phyloP scores from a whole-genome alignment of 129 eudicot genomes.

The Saposhnikovia divaricata region DNA sequence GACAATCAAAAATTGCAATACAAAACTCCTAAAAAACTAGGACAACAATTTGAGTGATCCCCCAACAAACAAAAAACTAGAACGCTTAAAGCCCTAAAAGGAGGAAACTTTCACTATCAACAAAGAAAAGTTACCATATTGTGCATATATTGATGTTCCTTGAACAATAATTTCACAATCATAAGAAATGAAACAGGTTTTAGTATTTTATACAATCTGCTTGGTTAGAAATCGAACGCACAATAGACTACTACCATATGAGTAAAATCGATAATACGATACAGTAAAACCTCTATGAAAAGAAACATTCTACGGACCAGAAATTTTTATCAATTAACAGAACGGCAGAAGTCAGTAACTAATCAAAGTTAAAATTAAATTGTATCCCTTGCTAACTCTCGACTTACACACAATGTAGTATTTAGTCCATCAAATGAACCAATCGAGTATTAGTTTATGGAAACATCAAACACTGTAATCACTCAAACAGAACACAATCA shows the following conservation, averaged over 20 bases:
- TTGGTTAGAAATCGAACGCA: neutral
- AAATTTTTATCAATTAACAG: neutral
- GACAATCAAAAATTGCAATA: neutral
- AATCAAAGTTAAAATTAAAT: neutral
- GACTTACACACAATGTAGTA: neutral
- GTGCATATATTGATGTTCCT: neutral
- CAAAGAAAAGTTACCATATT: neutral
- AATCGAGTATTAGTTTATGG: neutral
- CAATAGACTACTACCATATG: neutral
- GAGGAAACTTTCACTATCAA: too few relatives aligned
- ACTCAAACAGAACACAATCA: neutral
- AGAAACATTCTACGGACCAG: too few relatives aligned
- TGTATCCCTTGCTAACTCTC: neutral
- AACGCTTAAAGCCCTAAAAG: too few relatives aligned
- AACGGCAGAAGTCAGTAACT: too few relatives aligned
- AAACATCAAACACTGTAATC: neutral
- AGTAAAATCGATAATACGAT: too few relatives aligned
- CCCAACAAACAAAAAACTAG: too few relatives aligned
- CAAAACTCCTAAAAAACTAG: neutral
- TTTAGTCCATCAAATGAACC: neutral
- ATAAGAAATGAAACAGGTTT: neutral
- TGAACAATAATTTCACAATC: neutral
- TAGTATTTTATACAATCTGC: neutral
- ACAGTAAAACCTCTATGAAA: too few relatives aligned
- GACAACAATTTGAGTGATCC: too few relatives aligned